Evolutionary conservation across 2,329 filamentous ascomycete species (phyloP).

Genomic region (Ceratocystis harringtonii): DNA sequence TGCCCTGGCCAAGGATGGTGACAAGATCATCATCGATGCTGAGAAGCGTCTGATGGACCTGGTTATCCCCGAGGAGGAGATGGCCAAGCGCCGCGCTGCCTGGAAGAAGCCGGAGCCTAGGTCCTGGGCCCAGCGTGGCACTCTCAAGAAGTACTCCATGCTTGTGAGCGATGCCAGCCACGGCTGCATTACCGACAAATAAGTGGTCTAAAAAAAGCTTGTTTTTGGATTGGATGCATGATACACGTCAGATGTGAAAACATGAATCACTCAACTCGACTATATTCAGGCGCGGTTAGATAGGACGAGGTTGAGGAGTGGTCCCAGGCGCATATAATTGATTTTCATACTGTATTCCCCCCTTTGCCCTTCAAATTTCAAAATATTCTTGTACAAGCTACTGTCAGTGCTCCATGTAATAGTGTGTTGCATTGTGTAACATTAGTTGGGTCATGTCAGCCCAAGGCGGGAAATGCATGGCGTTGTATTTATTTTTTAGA

Average conservation of each 20-base stretch:
- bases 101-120: constrained; percentile 46
- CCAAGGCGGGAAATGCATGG: background rate
- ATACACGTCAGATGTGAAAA: background rate
- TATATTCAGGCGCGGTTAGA: background rate
- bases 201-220: background rate
- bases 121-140: constrained; percentile 43
- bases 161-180: constrained; percentile 43
- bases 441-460: background rate
- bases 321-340: constrained; percentile 14
- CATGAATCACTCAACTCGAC: background rate
- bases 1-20: constrained; percentile 65
- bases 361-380: too few species aligned
- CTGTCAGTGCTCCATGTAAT: background rate
- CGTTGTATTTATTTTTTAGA: constrained; percentile 24
- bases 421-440: background rate
- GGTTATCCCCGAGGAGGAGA: constrained; percentile 49
- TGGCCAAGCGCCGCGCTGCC: constrained; percentile 39
- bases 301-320: constrained; percentile 9
- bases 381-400: too few species aligned
- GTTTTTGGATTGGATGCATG: background rate
- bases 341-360: constrained; percentile 9
- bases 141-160: constrained; percentile 53
- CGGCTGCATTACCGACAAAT: constrained; percentile 41
- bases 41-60: constrained; percentile 56
- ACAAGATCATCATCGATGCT: constrained; percentile 68